A percentile compares a stretch with the other conserved stretches of the same genome.
Conservation (phyloP, 139 green algal genomes). For the Limnomonas spitsbergensis region DNA sequence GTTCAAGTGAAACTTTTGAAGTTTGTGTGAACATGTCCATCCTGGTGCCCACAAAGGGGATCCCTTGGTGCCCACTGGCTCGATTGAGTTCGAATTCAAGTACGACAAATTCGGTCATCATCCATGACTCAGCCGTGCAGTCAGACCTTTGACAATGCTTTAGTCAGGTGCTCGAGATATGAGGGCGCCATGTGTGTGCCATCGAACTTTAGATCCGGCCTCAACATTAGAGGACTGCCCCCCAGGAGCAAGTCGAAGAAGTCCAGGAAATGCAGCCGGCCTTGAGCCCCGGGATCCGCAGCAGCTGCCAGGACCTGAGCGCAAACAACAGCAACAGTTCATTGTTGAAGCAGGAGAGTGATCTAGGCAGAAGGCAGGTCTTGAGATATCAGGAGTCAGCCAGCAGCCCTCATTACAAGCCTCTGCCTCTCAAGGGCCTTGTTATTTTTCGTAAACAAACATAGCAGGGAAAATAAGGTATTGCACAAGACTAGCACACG, state of each 20-base stretch:
- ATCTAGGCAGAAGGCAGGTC: not conserved
- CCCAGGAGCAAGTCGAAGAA: slow-evolving; percentile 57
- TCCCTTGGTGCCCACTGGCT: too few species aligned
- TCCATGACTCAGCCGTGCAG: too few species aligned
- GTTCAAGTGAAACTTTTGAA: too few species aligned
- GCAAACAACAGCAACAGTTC: not conserved
- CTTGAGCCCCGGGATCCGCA: not conserved
- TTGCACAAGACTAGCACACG: not conserved
- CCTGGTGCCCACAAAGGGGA: too few species aligned
- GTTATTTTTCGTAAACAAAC: not conserved
- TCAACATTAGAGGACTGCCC: slow-evolving; percentile 23
- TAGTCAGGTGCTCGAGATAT: slow-evolving; percentile 28
- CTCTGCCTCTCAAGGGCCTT: not conserved
- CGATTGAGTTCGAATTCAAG: too few species aligned
- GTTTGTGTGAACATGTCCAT: too few species aligned
- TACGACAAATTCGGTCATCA: too few species aligned
- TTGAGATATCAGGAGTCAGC: not conserved
- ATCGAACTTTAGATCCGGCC: slow-evolving; percentile 48
- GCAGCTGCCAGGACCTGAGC: slow-evolving; percentile 8
- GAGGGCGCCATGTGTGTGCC: slow-evolving; percentile 58
- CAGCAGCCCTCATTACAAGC: not conserved
- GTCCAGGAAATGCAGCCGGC: slow-evolving; percentile 61
- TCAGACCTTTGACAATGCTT: too few species aligned
- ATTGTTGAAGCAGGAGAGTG: not conserved
- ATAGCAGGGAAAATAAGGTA: not conserved